Base-by-base conservation (phyloP, 805 yeast species). In the Candida methanosorbosa region DNA sequence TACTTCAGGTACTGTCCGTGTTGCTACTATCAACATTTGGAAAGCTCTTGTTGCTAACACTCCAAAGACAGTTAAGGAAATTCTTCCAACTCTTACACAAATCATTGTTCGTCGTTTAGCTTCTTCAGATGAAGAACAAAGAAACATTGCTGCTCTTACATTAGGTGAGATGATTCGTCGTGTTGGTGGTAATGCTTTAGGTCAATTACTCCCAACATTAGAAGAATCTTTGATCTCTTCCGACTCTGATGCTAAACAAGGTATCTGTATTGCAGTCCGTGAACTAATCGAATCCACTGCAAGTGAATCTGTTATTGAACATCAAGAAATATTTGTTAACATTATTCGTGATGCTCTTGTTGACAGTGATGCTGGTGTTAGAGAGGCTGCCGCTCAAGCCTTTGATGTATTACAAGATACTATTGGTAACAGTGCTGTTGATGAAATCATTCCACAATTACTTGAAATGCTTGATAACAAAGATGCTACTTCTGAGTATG, bases 31-130 rank as follows among this genome's bases (percentile, higher is more conserved):
- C 39, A 96, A 92, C 49, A 86, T 92, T 31, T 92, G 99, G 99
- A 88, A 88, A 62, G 86, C 95, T 0, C 67, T 92, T 52, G 97
- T 92, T 34, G 83, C 95, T 32, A 92, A 92, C 56, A 92, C 98
- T 17, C 97, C 98, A 29, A 78, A 83, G 52, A 84, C 95, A 4
- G 81, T 92, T 31, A 90, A 84, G 64, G 97, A 88, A 56, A 86
- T 92, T 41, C 60, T 92, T 42, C 94, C 96, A 21, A 68, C 86
- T 5, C 73, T 92, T 43, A 83, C 92, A 5, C 72, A 72, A 39
- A 72, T 85, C 48, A 78, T 92, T 50, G 85, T 92, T 39, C 74
- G 79, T 45, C 73, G 86, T 50, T 68, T 92, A 56, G 94, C 96
- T 0, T 78, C 87, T n/a, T 54, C 80, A 8, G 88, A 87, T 42